These are phyloP conservation scores for Vaccinium darrowii DNA, from an alignment of 148 eudicot genomes.

Conservation along the genomic window DNA sequence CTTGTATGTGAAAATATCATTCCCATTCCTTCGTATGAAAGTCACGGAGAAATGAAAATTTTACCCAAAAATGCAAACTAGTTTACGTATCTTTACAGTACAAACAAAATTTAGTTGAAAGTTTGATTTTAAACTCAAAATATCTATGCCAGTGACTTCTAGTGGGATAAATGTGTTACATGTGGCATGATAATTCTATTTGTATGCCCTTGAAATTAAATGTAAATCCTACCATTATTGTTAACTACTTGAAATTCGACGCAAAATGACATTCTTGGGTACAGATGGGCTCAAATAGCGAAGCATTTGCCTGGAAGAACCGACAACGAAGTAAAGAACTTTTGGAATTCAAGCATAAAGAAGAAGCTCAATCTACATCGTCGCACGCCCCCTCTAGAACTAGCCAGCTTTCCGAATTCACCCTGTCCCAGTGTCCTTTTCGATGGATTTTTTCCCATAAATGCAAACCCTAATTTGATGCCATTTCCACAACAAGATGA, in stretches of 20 bases:
- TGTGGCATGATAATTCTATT: neutral
- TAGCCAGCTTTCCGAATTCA: slow-evolving; percentile 23
- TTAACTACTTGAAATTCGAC: neutral
- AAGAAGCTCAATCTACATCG: slow-evolving; percentile 58
- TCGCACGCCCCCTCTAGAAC: slow-evolving; percentile 8
- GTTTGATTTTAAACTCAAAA: neutral
- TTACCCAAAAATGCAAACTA: neutral
- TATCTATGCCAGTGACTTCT: neutral
- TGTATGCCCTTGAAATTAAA: neutral
- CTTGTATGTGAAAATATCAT: neutral
- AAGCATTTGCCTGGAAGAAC: slow-evolving; percentile 91
- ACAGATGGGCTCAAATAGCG: slow-evolving; percentile 93
- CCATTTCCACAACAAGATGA: slow-evolving; percentile 17
- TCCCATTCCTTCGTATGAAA: neutral
- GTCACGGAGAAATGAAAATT: neutral
- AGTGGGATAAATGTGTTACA: neutral
- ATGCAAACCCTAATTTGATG: slow-evolving; percentile 29
- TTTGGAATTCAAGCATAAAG: slow-evolving; percentile 92
- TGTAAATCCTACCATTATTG: neutral
- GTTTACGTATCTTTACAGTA: neutral
- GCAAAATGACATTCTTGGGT: neutral
- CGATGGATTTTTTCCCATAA: slow-evolving; percentile 18
- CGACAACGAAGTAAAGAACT: slow-evolving; percentile 93
- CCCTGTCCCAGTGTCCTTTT: slow-evolving; percentile 7
- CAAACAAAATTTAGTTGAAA: neutral